Base-by-base conservation (phyloP, 768 basidiomycete species). In the Sporobolomyces pararoseus region DNA sequence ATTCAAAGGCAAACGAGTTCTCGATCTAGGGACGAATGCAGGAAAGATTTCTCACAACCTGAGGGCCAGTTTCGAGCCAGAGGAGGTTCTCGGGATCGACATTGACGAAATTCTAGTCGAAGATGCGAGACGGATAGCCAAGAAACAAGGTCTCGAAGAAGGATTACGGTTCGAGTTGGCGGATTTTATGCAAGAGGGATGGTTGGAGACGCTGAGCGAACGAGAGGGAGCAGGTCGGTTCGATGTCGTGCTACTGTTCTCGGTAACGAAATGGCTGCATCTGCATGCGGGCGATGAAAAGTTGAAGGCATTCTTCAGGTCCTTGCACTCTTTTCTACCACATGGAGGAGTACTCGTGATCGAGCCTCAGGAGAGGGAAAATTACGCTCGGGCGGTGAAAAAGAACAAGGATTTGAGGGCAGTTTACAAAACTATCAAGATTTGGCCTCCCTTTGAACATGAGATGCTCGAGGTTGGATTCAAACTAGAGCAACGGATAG, bases 251-350 rank as follows among this genome's bases (percentile, higher is more conserved):
- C 39, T 21, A 75, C 90, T 89, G 2, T 86, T 93, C 72, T 91
- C 90, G 0, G 80, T 93, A 51, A 86, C 91, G 0, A 95, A 92
- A 79, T 95, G 91, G 91, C 88, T 93, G n/a, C 91, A 94, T 77
- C 81, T 94, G 17, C 88, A 93, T 72, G 82, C 83, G 25, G 88
- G 89, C 16, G 91, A 95, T 75, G 84, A 83, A 0, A 90, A 86
- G 0, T 71, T 94, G 29, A 70, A 76, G 34, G 64, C 68, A 0
- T 89, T 92, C 78, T 93, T 94, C 75, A 78, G 75, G 3, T 84
- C 86, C 51, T 84, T 87, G 0, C 79, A 85, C 67, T 75, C 77
- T 27, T 83, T 84, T 7, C 81, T 94, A 9, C 81, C 80, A 19
- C 78, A 82, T 0, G 63, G 54, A 9, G 81, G 78, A 1, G 46